These are phyloP conservation scores for Heliophila coronopifolia DNA, from an alignment of 441 rosid genomes.

Conservation along the genomic window DNA sequence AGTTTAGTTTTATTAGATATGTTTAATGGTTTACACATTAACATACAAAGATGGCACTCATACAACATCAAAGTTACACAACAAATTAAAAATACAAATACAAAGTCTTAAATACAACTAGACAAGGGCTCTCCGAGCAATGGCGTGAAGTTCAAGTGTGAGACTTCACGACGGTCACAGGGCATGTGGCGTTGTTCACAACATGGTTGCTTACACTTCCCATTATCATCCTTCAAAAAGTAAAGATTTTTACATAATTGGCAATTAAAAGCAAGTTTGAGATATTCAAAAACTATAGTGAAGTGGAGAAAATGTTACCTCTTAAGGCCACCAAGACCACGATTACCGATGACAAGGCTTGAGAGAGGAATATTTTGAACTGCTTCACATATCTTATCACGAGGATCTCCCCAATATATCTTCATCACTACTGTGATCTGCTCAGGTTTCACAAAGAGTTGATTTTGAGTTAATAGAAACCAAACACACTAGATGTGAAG, in stretches of 20 bases:
- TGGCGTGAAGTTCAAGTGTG: constrained; percentile 26
- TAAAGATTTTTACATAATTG: no score
- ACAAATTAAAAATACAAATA: background rate
- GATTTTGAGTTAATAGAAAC: background rate
- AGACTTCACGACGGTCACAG: constrained; percentile 77
- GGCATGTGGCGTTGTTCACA: constrained; percentile 71
- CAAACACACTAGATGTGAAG: background rate
- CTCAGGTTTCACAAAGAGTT: constrained; percentile 11
- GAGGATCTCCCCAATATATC: constrained; percentile 89
- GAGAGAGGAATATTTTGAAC: constrained; percentile 64
- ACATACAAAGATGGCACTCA: background rate
- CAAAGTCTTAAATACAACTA: no score
- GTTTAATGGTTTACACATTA: background rate
- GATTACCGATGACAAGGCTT: constrained; percentile 71
- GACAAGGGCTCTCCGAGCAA: background rate
- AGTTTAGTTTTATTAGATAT: constrained; percentile 12
- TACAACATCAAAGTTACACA: constrained; percentile 9
- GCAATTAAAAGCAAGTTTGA: background rate
- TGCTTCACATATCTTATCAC: constrained; percentile 84
- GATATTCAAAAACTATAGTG: background rate
- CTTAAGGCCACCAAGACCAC: constrained; percentile 85
- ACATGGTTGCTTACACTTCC: constrained; percentile 94
- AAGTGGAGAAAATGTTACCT: constrained; percentile 36
- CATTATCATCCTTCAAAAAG: constrained; percentile 55
- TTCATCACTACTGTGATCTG: constrained; percentile 66